phyloP scores from a whole-genome alignment of 2,329 filamentous ascomycete genomes.

The Malbranchea cinnamomea region DNA sequence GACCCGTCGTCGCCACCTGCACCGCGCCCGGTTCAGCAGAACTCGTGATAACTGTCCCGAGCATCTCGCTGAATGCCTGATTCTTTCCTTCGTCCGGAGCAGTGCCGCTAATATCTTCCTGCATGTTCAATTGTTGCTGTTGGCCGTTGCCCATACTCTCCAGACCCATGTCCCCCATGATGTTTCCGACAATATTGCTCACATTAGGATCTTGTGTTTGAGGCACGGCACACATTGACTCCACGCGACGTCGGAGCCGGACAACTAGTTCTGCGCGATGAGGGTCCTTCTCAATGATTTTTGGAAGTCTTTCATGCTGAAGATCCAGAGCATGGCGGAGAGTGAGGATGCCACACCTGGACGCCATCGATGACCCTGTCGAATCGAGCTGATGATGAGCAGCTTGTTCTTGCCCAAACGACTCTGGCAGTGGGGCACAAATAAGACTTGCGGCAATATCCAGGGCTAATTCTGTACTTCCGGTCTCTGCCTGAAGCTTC shows the following conservation, averaged over 20 bases:
- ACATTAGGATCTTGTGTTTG: slow-evolving; percentile 16
- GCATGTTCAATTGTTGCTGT: slow-evolving; percentile 4
- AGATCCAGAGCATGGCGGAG: slow-evolving; percentile 27
- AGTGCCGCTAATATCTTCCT: no score
- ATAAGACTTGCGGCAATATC: slow-evolving; percentile 30
- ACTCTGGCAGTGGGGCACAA: slow-evolving; percentile 26
- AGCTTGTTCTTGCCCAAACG: slow-evolving; percentile 24
- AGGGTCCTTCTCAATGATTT: slow-evolving; percentile 29
- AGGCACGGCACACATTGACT: slow-evolving; percentile 23
- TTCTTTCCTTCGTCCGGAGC: slow-evolving; percentile 13
- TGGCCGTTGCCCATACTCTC: slow-evolving; percentile 9
- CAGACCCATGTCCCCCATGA: slow-evolving; percentile 30
- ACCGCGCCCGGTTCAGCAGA: no score
- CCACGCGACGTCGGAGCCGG: slow-evolving; percentile 30
- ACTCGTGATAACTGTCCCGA: slow-evolving; percentile 23
- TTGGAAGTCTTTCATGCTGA: slow-evolving; percentile 24
- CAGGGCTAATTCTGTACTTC: slow-evolving; percentile 27
- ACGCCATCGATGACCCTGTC: slow-evolving; percentile 17
- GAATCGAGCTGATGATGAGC: slow-evolving; percentile 19
- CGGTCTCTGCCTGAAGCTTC: slow-evolving; percentile 26
- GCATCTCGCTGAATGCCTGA: slow-evolving; percentile 24
- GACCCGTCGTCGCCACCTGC: no score
- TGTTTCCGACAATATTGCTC: slow-evolving; percentile 26
- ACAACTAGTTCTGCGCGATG: slow-evolving; percentile 30
- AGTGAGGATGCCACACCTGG: slow-evolving; percentile 22